These are phyloP conservation scores for Fusarium mexicanum DNA, from an alignment of 2,329 filamentous ascomycete species.

Conservation along the genomic window DNA sequence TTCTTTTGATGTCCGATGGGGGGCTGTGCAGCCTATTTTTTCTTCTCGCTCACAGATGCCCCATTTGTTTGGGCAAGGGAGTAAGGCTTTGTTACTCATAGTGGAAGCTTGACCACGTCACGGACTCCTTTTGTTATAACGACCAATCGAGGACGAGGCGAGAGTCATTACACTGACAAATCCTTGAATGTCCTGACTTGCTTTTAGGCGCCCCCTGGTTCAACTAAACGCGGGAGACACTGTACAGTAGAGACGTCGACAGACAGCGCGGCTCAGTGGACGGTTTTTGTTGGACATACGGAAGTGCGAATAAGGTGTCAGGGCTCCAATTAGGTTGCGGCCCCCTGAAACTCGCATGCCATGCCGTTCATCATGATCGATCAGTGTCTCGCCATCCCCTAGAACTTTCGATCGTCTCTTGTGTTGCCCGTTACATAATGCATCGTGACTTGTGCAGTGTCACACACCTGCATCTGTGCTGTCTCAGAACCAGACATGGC, in stretches of 20 bases:
- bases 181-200: background rate
- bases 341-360: slow-evolving; percentile 37
- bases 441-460: slow-evolving; percentile 9
- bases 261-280: background rate
- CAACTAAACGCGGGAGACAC: background rate
- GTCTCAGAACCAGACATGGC: slow-evolving; percentile 24
- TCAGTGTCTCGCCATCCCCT: slow-evolving; percentile 12
- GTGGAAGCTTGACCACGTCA: slow-evolving; percentile 38
- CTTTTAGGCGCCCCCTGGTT: slow-evolving; percentile 12
- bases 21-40: slow-evolving; percentile 34
- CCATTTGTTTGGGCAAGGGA: slow-evolving; percentile 33
- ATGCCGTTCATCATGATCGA: slow-evolving; percentile 1
- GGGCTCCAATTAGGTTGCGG: slow-evolving; percentile 16
- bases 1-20: slow-evolving; percentile 19
- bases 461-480: background rate
- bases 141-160: slow-evolving; percentile 26
- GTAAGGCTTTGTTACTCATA: slow-evolving; percentile 19
- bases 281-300: background rate
- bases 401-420: slow-evolving; percentile 26
- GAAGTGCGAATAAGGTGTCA: slow-evolving; percentile 21
- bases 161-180: slow-evolving; percentile 36
- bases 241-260: background rate
- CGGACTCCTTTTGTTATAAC: slow-evolving; percentile 28
- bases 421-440: slow-evolving; percentile 13
- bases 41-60: background rate